Base-by-base conservation (phyloP, 2,329 filamentous ascomycete species). In the Calonectria hawksworthii region DNA sequence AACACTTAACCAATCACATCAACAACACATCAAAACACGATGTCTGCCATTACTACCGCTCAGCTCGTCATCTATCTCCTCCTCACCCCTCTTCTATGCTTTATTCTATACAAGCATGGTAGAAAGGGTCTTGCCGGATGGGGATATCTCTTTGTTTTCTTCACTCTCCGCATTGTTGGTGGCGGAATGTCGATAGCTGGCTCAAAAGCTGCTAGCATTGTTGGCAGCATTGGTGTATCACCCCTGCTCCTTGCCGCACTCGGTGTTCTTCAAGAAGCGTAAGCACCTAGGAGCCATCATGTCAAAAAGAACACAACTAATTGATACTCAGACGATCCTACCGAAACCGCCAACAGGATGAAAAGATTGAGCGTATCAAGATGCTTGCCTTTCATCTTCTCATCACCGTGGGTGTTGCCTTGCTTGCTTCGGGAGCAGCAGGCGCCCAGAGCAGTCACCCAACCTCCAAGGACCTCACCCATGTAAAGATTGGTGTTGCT, bases 21-120 rank as follows among this genome's bases (percentile, higher is more conserved):
- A 41, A 63, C 34, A 9, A 28, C n/a, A 41, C 56, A 63, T 11
- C 34, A 18, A 16, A 23, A 41, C 23, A 41, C 23, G 13, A 63
- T 63, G 56, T 63, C 56, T 10, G 56, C n/a, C 23, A 23, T 63
- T 6, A 41, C 56, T 13, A 41, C 34, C 56, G 56, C 56, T 34
- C 18, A 63, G 8, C 56, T 63, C 34, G 23, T 63, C 56, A 63
- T 63, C 56, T 63, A 41, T 13, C 56, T 63, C 56, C 38, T 63
- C 56, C 56, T 63, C 23, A 41, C 56, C 36, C 34, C 56, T 41
- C 56, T 34, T 21, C 36, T 63, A 11, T 38, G 36, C 3, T 63
- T 63, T 28, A 21, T 63, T 23, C 34, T 63, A 9, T 63, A 63
- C 34, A 63, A 63, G 34, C 56, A 63, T 63, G 56, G 56, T 14